Evolutionary conservation across 305 asterid genomes (phyloP).

Genomic region (Rubia peregrina): DNA sequence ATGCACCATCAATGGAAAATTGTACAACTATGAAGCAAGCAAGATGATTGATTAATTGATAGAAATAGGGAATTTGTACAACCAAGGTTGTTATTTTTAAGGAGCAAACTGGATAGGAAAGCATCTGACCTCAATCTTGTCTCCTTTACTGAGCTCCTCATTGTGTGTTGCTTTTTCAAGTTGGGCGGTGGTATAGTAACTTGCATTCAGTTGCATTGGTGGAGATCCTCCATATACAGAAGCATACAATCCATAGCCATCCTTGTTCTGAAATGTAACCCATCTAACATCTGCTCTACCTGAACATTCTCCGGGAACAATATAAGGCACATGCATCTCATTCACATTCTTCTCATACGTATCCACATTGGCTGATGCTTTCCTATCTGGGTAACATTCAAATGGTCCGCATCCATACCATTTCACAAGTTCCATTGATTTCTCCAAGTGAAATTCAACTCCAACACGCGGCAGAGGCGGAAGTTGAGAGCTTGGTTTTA

Average conservation of each 20-base stretch:
- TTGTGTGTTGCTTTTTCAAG: slow-evolving; percentile 75
- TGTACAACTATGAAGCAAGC: too few relatives aligned
- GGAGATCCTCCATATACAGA: slow-evolving; percentile 65
- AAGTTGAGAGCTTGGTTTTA: slow-evolving; percentile 57
- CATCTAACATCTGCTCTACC: slow-evolving; percentile 95
- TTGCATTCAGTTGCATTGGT: slow-evolving; percentile 89
- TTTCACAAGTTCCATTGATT: slow-evolving; percentile 56
- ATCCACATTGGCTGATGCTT: slow-evolving; percentile 84
- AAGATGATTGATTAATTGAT: too few relatives aligned
- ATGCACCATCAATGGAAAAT: too few relatives aligned
- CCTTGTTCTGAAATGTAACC: slow-evolving; percentile 66
- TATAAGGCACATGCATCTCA: slow-evolving; percentile 88
- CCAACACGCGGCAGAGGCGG: slow-evolving; percentile 98
- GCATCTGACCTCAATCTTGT: slow-evolving; percentile 64
- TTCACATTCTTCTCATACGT: slow-evolving; percentile 55
- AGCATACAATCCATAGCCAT: slow-evolving; percentile 71
- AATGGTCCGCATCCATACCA: slow-evolving; percentile 96
- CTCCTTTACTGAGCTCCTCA: slow-evolving; percentile 65
- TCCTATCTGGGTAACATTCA: slow-evolving; percentile 95
- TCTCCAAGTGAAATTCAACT: slow-evolving; percentile 68
- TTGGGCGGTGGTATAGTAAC: slow-evolving; percentile 79
- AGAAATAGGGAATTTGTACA: too few relatives aligned
- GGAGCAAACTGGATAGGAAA: too few relatives aligned
- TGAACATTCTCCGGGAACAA: slow-evolving; percentile 68
- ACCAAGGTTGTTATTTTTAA: too few relatives aligned